Evolutionary conservation across 2,329 filamentous ascomycete genomes (phyloP), one percentile per base, ranked within the genome.

Genomic region (Aspergillus tamarii): DNA sequence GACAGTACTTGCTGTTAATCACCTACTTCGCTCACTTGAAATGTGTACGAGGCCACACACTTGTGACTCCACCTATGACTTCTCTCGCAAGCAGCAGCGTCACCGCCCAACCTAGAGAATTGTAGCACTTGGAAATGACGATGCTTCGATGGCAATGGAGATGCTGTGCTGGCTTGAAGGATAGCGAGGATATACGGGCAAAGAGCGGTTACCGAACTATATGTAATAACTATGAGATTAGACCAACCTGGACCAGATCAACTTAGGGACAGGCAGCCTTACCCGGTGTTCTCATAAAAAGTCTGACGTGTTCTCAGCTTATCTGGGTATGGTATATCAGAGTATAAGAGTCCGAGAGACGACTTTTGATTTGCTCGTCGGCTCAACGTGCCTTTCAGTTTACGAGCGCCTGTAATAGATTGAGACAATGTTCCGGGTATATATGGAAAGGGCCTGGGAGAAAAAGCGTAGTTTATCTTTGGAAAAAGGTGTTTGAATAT

Each of bases 381-480:
- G 21, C 7, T 55, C 11, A 39, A 23, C 34, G 6, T 12, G 52
- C 26, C 28, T 12, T n/a, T 8, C 2, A 30, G 10, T 52, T 10
- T 52, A 52, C 48, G 48, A 30, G 48, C 2, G n/a, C 26, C 4
- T n/a, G 19, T 52, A 52, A 52, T 52, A 32, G 28, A 52, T 48
- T 52, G 48, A 52, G 48, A 52, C 28, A 52, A 52, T 52, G 28
- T 52, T 52, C 26, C 48, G 48, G 48, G 28, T 52, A 52, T 4
- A 32, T n/a, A 32, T 32, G 19, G n/a, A 21, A 12, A 32, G 9
- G 21, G 45, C 21, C 23, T 23, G 45, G 30, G 28, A 34, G 26
- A 14, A 23, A 21, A 21, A 32, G 16, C 3, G 48, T 52, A 30
- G 48, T 19, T 52, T 30, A 32, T 3, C 9, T n/a, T 4, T 32